These are phyloP conservation scores for Protostelium mycophagum DNA, from an alignment of 78 protist genomes.

Conservation along the genomic window DNA sequence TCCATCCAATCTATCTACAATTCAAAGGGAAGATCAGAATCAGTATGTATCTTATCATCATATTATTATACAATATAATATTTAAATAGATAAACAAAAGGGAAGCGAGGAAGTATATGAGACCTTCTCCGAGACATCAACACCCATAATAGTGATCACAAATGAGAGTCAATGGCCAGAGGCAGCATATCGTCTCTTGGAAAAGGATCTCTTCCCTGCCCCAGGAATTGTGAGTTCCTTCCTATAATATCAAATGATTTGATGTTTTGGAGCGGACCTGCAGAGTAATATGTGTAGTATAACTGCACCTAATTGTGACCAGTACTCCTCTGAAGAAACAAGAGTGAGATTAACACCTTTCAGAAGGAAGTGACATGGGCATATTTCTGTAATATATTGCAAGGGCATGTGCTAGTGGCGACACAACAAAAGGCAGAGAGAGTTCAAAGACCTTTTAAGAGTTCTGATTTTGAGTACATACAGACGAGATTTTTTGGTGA, in stretches of 20 bases:
- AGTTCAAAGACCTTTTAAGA: conserved; percentile 25
- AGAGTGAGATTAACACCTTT: too few relatives aligned
- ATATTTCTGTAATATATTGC: not conserved
- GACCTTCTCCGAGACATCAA: conserved; percentile 8
- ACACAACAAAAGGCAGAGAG: conserved; percentile 26
- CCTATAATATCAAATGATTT: too few relatives aligned
- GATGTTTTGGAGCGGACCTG: too few relatives aligned
- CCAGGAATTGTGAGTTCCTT: not conserved
- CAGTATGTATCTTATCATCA: not conserved
- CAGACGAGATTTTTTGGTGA: conserved; percentile 26
- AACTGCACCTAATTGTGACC: not conserved
- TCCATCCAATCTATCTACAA: conserved; percentile 34
- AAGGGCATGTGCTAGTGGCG: conserved; percentile 28
- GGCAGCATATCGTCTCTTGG: conserved; percentile 44
- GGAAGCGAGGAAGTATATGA: conserved; percentile 16
- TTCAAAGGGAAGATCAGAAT: conserved; percentile 23
- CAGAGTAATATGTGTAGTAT: too few relatives aligned
- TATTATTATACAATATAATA: not conserved
- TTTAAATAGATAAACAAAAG: not conserved
- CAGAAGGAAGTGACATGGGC: not conserved
- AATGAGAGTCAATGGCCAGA: conserved; percentile 64
- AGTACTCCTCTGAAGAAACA: not conserved
- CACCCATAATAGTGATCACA: conserved; percentile 54
- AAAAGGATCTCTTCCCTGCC: not conserved
- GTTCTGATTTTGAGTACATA: conserved; percentile 50